Base-by-base conservation (phyloP, 2,329 filamentous ascomycete genomes). In the Leptoxyphium fumago region DNA sequence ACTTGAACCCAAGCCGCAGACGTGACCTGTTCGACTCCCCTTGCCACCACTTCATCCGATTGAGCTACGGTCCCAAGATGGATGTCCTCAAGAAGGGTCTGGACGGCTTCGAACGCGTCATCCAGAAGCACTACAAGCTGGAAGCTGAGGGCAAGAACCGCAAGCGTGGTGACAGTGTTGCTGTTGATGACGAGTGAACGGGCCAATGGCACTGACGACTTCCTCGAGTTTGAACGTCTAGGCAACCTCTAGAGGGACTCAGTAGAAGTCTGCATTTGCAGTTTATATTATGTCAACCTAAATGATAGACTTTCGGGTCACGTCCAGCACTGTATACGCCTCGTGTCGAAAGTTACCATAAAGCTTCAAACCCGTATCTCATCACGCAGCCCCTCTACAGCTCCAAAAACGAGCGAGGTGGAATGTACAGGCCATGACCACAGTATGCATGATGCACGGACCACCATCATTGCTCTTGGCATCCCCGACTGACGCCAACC, bases 1-100 rank as follows among this genome's bases (percentile, higher is more conserved):
- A 96, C 58, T 67, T 96, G 51, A 96, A 96, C 68, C 89, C 89
- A 3, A 82, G 83, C 30, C 82, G 86, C 62, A 75, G 89, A 51
- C 75, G 89, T 61, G 89, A 96, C 63, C 65, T 96, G 53, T 96
- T 96, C 53, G 89, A 96, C 66, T 85, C 78, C 53, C 89, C 89
- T 47, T 95, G 89, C 66, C 89, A 96, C 66, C 68, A 91, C 66
- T 93, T 89, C 61, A 83, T 93, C 26, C 75, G 86, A 43, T 74
- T 93, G 55, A 86, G 81, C 45, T 94, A 91, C 59, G 86, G 86
- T 0, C 86, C 86, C 2, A 80, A 74, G 43, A 82, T 89, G 78
- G 82, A 88, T 10, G 75, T 77, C 34, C 67, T 93, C 45, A 78
- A 81, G 72, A 78, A 74, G 66, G 86, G 86, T 29, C 73, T 89